A percentile compares a stretch with the other conserved stretches of the same genome.
phyloP scores from a whole-genome alignment of 164 flowering plant genomes.

The Tetracentron sinense region DNA sequence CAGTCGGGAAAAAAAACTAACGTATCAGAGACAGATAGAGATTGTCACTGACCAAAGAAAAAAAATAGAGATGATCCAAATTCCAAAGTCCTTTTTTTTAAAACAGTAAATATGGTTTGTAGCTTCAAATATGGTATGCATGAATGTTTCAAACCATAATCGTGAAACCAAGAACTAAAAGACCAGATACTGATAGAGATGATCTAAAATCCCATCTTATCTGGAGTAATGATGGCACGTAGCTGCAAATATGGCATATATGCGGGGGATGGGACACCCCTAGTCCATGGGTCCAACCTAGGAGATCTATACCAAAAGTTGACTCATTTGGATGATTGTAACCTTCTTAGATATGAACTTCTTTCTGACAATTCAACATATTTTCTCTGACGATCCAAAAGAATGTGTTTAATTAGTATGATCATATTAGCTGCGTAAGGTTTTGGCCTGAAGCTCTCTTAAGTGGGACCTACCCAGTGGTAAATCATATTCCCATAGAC shows the following conservation, averaged over 20 bases:
- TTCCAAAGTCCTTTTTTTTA: no score
- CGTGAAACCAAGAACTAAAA: no score
- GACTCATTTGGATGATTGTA: neutral
- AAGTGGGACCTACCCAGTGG: no score
- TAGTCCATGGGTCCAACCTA: neutral
- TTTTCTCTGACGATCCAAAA: no score
- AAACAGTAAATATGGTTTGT: neutral
- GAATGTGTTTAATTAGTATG: no score
- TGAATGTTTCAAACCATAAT: neutral
- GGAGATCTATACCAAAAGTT: neutral
- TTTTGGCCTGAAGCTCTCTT: no score
- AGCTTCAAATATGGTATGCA: neutral
- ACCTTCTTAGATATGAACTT: neutral
- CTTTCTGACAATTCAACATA: neutral
- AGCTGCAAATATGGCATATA: neutral
- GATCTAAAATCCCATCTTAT: neutral
- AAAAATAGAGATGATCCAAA: neutral
- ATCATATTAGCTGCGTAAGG: no score
- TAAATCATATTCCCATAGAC: no score
- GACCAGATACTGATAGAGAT: neutral
- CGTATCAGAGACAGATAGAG: no score
- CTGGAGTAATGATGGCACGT: neutral
- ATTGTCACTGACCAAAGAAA: no score
- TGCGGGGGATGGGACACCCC: no score
- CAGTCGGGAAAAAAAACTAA: neutral